Evolutionary conservation across 805 yeast genomes (phyloP), one percentile per base, ranked within the genome.

Genomic region (Dipodascus albidus): DNA sequence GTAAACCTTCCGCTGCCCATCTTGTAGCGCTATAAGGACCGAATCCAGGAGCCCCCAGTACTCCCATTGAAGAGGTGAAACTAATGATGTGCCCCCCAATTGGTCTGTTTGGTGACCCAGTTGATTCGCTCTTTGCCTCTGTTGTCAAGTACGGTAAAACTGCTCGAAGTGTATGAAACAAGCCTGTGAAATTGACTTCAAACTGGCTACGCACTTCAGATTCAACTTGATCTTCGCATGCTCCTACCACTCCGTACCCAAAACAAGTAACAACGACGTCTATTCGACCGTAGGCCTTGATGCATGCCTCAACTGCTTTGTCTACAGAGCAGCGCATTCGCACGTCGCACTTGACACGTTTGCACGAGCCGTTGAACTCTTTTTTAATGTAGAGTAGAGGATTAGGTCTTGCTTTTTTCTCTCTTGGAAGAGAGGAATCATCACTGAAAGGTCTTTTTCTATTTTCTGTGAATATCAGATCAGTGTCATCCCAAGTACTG

Each of bases 1-100:
- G 38, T 38, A 66, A 54, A 2, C 70, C 70, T 50, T 66, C 70
- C 6, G 56, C 49, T 2, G 70, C 70, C 60, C 67, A 61, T 49
- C 63, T 61, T 17, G 64, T 58, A 11, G 66, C 66, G 15, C 62
- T 52, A 41, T 60, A 60, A 23, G 65, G 61, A 4, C 60, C 67
- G 48, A 58, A 31, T 2, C 66, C 68, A 1, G 69, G 69, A 4
- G 60, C 61, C 2, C 67, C 68, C 24, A 59, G 51, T 23, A 60
- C 54, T 19, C 64, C 67, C 47, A 67, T 56, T 1, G 61, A 49
- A 4, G 58, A 53, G 2, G 59, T 52, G 14, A 59, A 35, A 23
- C 51, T 50, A 33, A 59, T 41, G 17, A 59, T 47, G 11, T 23
- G 35, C 3, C 50, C 17, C 22, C 41, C 41, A 21, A 4, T 23